These are phyloP conservation scores for Elaeis guineensis DNA, from an alignment of 176 grass and related monocot species.

Conservation along the genomic window DNA sequence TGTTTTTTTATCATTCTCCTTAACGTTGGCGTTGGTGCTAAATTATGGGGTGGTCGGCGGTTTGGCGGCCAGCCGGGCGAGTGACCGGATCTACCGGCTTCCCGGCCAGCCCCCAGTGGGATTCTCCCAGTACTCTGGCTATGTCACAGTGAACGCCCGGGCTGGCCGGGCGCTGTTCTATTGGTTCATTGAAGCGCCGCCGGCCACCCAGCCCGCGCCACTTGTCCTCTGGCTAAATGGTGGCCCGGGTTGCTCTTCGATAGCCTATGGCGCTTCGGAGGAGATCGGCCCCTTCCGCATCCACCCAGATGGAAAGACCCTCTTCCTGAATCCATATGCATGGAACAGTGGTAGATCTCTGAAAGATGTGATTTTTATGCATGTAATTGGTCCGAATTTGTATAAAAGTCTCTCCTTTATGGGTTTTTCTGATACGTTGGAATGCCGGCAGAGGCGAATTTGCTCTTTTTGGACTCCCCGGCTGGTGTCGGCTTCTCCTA, in stretches of 20 bases:
- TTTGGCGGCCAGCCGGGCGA: not conserved
- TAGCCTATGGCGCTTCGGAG: slow-evolving; percentile 81
- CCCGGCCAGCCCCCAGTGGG: slow-evolving; percentile 72
- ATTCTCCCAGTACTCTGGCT: slow-evolving; percentile 84
- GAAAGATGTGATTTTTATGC: slow-evolving; percentile 11
- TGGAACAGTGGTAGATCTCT: slow-evolving; percentile 68
- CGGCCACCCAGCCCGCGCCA: slow-evolving; percentile 28
- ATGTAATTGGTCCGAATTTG: no score
- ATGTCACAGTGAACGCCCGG: slow-evolving; percentile 58
- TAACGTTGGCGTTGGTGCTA: not conserved
- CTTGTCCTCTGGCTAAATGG: slow-evolving; percentile 95
- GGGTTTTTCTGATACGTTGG: not conserved
- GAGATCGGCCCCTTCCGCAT: slow-evolving; percentile 82
- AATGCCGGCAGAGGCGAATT: slow-evolving; percentile 55
- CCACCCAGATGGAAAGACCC: slow-evolving; percentile 49
- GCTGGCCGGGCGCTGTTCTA: slow-evolving; percentile 72
- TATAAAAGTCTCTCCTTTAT: not conserved
- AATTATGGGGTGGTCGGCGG: not conserved
- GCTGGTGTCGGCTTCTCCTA: slow-evolving; percentile 84
- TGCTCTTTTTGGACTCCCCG: slow-evolving; percentile 83
- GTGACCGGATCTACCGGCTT: slow-evolving; percentile 49
- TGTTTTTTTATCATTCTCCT: not conserved
- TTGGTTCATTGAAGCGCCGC: slow-evolving; percentile 32
- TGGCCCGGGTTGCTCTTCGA: slow-evolving; percentile 79
- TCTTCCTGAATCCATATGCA: slow-evolving; percentile 51